Conservation (phyloP, 192 early-diverging fungal species). For the Funneliformis geosporum region DNA sequence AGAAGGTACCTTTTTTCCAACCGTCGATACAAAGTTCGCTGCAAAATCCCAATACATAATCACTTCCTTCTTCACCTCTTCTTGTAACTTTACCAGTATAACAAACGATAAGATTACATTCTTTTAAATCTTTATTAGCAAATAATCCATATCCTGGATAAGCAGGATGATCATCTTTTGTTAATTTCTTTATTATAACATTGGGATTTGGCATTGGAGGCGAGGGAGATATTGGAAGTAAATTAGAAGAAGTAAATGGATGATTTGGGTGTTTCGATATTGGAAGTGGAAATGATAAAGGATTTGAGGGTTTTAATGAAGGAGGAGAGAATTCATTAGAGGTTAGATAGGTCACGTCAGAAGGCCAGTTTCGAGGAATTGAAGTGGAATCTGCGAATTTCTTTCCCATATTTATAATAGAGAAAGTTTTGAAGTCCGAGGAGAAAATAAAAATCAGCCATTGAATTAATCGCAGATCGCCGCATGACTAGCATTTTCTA, state of each 20-base stretch:
- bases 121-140: constrained; percentile 16
- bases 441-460: too few relatives aligned
- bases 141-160: constrained; percentile 27
- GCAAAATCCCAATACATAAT: constrained; percentile 29
- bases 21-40: constrained; percentile 25
- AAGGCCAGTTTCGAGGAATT: not conserved
- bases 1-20: constrained; percentile 15
- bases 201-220: constrained; percentile 14
- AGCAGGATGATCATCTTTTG: constrained; percentile 3
- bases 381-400: not conserved
- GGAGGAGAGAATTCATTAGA: not conserved
- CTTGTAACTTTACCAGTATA: constrained; percentile 29
- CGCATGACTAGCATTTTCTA: too few relatives aligned
- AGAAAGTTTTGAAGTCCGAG: too few relatives aligned
- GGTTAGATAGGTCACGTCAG: not conserved
- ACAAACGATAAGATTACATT: not conserved
- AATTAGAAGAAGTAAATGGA: constrained; percentile 23
- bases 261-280: constrained; percentile 3
- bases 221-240: not conserved
- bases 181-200: constrained; percentile 11
- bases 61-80: constrained; percentile 8
- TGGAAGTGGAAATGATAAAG: not conserved
- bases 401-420: not conserved
- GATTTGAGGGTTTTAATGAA: not conserved
- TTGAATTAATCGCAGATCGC: too few relatives aligned